A percentile compares a stretch with the other conserved stretches of the same genome.
Conservation (phyloP, 352 stramenopile genomes). For the Phytophthora chlamydospora region DNA sequence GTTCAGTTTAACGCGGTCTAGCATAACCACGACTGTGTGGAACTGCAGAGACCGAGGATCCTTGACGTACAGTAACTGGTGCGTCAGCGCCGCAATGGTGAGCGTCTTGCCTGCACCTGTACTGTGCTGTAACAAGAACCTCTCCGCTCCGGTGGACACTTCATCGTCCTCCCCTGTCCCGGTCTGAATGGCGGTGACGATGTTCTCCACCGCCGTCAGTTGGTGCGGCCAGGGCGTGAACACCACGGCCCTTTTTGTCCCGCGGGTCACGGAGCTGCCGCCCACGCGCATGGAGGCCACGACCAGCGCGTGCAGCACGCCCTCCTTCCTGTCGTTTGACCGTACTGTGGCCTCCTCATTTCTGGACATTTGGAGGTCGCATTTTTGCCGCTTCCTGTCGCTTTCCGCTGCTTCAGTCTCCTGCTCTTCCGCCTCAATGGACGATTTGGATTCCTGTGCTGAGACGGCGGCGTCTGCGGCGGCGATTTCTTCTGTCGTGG, state of each 20-base stretch:
- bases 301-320: conserved; percentile 35
- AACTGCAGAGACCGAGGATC: conserved; percentile 53
- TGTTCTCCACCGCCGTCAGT: conserved; percentile 57
- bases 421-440: too few relatives aligned
- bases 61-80: conserved; percentile 70
- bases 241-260: conserved; percentile 25
- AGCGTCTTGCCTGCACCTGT: conserved; percentile 84
- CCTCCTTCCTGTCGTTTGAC: neutral
- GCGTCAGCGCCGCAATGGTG: conserved; percentile 72
- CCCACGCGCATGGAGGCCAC: conserved; percentile 67
- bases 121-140: conserved; percentile 82
- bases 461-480: neutral
- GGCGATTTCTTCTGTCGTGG: conserved; percentile 27
- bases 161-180: conserved; percentile 16
- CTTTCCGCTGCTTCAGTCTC: neutral
- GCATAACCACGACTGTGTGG: conserved; percentile 78
- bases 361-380: conserved; percentile 15
- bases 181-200: conserved; percentile 53
- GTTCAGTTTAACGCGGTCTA: conserved; percentile 86
- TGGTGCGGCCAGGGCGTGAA: conserved; percentile 77
- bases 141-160: conserved; percentile 27
- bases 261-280: conserved; percentile 36
- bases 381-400: conserved; percentile 22
- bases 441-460: neutral
- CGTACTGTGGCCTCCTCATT: conserved; percentile 7